Conservation (phyloP, 2,329 filamentous ascomycete genomes). For the Penicillium sp. region DNA sequence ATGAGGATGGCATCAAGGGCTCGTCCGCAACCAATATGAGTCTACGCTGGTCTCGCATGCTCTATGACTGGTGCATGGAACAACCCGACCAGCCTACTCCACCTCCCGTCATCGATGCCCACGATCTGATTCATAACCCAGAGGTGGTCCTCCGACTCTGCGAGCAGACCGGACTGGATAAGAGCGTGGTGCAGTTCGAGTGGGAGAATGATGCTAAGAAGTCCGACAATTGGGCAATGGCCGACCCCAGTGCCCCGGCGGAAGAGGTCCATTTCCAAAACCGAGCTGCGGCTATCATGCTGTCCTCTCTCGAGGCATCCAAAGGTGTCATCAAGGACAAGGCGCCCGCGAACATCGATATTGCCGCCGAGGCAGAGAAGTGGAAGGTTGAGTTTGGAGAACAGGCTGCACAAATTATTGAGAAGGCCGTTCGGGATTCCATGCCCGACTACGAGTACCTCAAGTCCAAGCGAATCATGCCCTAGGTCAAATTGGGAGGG, state of each 20-base stretch:
- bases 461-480: slow-evolving; percentile 23
- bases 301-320: slow-evolving; percentile 32
- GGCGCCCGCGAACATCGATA: slow-evolving; percentile 30
- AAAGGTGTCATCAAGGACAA: slow-evolving; percentile 35
- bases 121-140: slow-evolving; percentile 38
- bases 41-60: slow-evolving; percentile 29
- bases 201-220: slow-evolving; percentile 27
- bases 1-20: slow-evolving; percentile 15
- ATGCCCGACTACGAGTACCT: slow-evolving; percentile 45
- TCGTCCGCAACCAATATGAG: slow-evolving; percentile 25
- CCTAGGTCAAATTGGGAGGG: neutral
- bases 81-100: slow-evolving; percentile 15
- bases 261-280: neutral
- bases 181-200: slow-evolving; percentile 27
- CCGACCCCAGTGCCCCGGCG: neutral
- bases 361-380: slow-evolving; percentile 31
- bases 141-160: slow-evolving; percentile 29
- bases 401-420: slow-evolving; percentile 22
- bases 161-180: slow-evolving; percentile 34
- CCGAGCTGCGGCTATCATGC: slow-evolving; percentile 15
- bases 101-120: slow-evolving; percentile 38
- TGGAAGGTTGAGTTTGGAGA: slow-evolving; percentile 41
- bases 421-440: slow-evolving; percentile 28
- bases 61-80: slow-evolving; percentile 38
- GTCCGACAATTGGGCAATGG: slow-evolving; percentile 1